These are phyloP conservation scores for Knufia petricola DNA, from an alignment of 2,329 filamentous ascomycete species.

Conservation along the genomic window DNA sequence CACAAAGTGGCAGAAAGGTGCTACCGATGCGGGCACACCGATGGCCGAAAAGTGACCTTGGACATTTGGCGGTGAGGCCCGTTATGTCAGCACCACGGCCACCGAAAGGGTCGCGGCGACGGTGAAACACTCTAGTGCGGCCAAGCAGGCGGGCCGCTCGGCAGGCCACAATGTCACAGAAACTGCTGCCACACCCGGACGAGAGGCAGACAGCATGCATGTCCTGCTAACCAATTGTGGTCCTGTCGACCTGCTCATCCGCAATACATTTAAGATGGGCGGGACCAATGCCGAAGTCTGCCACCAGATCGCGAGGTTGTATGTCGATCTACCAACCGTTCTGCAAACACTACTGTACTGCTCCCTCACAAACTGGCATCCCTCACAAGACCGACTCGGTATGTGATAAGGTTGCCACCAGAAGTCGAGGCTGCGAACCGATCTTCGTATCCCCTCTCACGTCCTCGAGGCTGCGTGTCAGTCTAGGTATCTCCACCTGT, in stretches of 20 bases:
- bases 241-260: background rate
- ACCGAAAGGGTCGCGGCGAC: constrained; percentile 1
- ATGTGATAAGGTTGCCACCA: constrained; percentile 1
- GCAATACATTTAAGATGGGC: background rate
- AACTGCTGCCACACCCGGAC: constrained; percentile 2
- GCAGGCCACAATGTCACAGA: constrained; percentile 2
- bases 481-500: constrained; percentile 3
- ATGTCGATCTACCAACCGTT: constrained; percentile 3
- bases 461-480: constrained; percentile 1
- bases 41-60: constrained; percentile 3
- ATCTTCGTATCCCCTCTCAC: constrained; percentile 2
- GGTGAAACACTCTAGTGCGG: constrained; percentile 2
- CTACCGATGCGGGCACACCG: background rate
- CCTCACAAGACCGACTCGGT: constrained; percentile 3
- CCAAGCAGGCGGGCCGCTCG: constrained; percentile 2
- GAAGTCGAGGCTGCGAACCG: constrained; percentile 2
- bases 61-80: too few relatives aligned
- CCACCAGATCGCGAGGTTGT: constrained; percentile 1
- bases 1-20: too few relatives aligned
- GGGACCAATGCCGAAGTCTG: constrained; percentile 3
- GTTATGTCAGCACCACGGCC: background rate
- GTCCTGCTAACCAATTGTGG: constrained; percentile 1
- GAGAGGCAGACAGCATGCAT: constrained; percentile 2
- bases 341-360: constrained; percentile 1
- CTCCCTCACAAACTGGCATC: background rate